Conservation (phyloP, 164 flowering plant species). For the Malania oleifera region DNA sequence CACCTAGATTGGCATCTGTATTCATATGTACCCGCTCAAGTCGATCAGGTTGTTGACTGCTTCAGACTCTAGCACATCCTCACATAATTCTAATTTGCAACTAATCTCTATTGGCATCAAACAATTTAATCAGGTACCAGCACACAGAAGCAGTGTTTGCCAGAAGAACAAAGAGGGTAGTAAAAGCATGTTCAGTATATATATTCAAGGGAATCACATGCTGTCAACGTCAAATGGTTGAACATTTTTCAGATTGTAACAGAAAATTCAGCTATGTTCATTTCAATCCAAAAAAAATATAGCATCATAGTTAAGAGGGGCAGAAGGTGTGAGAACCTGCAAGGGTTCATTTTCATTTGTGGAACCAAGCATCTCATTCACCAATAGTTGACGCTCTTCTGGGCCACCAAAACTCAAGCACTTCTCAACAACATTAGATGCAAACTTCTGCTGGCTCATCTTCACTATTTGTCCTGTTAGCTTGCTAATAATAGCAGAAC, state of each 20-base stretch:
- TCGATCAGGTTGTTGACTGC: too few relatives aligned
- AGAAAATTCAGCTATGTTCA: not conserved
- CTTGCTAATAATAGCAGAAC: slow-evolving; percentile 62
- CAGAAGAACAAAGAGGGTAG: too few relatives aligned
- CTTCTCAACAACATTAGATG: slow-evolving; percentile 93
- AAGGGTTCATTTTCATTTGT: slow-evolving; percentile 85
- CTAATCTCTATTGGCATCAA: too few relatives aligned
- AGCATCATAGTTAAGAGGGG: not conserved
- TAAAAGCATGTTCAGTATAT: too few relatives aligned
- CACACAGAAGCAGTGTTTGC: too few relatives aligned
- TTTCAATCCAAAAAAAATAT: not conserved
- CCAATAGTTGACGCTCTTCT: slow-evolving; percentile 70
- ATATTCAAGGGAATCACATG: too few relatives aligned
- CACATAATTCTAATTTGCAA: too few relatives aligned
- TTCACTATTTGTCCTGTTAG: slow-evolving; percentile 81
- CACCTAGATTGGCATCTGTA: too few relatives aligned
- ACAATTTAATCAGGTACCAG: too few relatives aligned
- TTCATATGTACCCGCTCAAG: too few relatives aligned
- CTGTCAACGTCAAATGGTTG: too few relatives aligned
- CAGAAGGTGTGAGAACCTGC: slow-evolving; percentile 43
- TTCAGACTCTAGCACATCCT: too few relatives aligned
- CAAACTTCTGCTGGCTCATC: slow-evolving; percentile 97
- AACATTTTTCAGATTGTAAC: not conserved
- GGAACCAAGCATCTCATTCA: slow-evolving; percentile 83
- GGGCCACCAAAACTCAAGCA: slow-evolving; percentile 76